phyloP scores from a whole-genome alignment of 129 eudicot species.

The Flaveria ramosissima region DNA sequence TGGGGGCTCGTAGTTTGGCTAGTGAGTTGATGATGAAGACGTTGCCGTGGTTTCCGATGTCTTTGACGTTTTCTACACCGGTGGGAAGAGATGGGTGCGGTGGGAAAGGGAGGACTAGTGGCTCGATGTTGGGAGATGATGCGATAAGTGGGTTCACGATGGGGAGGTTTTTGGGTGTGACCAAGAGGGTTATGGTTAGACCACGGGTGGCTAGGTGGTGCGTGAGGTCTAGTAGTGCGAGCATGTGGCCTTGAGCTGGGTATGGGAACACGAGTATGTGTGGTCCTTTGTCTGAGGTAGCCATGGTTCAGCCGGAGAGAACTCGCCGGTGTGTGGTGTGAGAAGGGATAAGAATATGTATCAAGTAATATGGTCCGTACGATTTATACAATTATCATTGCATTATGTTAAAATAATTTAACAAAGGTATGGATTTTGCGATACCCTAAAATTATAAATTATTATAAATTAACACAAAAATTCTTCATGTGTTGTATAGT shows the following conservation, averaged over 20 bases:
- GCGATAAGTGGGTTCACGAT: constrained; percentile 59
- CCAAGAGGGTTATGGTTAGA: constrained; percentile 59
- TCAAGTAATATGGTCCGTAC: too few relatives aligned
- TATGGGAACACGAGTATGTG: constrained; percentile 69
- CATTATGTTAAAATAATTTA: too few relatives aligned
- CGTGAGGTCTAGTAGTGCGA: constrained; percentile 66
- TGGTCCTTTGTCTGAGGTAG: constrained; percentile 2
- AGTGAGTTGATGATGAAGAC: constrained; percentile 49
- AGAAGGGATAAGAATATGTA: too few relatives aligned
- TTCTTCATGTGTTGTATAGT: too few relatives aligned
- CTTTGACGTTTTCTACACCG: constrained; percentile 64
- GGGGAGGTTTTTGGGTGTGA: constrained; percentile 83
- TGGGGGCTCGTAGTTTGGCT: constrained; percentile 35
- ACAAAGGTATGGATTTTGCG: too few relatives aligned
- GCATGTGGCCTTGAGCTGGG: constrained; percentile 95
- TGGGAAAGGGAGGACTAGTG: constrained; percentile 67
- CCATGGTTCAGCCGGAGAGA: background rate
- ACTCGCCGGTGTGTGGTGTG: too few relatives aligned
- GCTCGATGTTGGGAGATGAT: constrained; percentile 51
- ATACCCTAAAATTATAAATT: too few relatives aligned
- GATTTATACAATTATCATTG: too few relatives aligned
- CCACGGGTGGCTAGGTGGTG: constrained; percentile 53
- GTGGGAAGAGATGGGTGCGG: constrained; percentile 57
- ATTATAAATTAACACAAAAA: too few relatives aligned
- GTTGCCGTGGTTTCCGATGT: constrained; percentile 58